phyloP scores from a whole-genome alignment of 1,139 yeast species.

The Saccharomyces hybrid region DNA sequence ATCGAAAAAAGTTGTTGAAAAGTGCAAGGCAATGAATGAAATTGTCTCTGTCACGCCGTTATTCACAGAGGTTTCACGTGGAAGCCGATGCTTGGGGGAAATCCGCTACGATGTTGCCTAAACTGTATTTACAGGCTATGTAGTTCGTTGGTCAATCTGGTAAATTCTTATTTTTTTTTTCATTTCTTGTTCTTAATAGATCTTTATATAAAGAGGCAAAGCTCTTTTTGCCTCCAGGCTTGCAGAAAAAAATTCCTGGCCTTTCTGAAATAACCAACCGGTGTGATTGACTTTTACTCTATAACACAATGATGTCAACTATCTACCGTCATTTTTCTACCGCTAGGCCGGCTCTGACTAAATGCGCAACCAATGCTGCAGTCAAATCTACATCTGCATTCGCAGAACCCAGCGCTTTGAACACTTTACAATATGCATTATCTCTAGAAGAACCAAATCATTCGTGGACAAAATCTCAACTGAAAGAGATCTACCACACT shows the following conservation, averaged over 20 bases:
- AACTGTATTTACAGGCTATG: not conserved
- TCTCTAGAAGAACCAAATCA: slow-evolving; percentile 36
- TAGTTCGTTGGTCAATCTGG: not conserved
- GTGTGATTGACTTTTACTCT: not conserved
- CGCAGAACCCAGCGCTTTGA: not conserved
- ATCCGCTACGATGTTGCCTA: not conserved
- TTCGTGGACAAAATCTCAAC: slow-evolving; percentile 56
- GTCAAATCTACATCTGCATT: not conserved
- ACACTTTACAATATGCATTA: slow-evolving; percentile 24
- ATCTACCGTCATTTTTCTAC: not conserved
- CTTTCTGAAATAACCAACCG: too few relatives aligned
- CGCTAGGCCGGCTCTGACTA: not conserved
- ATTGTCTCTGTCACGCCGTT: not conserved
- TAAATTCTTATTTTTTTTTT: not conserved
- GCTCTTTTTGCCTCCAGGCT: not conserved
- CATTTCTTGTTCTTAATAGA: not conserved
- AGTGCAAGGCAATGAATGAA: not conserved
- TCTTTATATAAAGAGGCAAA: not conserved
- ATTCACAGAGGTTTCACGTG: not conserved
- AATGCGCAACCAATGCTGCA: not conserved
- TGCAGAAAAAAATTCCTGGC: not conserved
- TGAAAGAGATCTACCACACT: slow-evolving; percentile 51
- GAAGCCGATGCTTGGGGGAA: not conserved
- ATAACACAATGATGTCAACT: not conserved
- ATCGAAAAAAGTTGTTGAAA: not conserved